These are phyloP conservation scores for Neurospora pannonica DNA, from an alignment of 495 filamentous ascomycete genomes.

Conservation along the genomic window DNA sequence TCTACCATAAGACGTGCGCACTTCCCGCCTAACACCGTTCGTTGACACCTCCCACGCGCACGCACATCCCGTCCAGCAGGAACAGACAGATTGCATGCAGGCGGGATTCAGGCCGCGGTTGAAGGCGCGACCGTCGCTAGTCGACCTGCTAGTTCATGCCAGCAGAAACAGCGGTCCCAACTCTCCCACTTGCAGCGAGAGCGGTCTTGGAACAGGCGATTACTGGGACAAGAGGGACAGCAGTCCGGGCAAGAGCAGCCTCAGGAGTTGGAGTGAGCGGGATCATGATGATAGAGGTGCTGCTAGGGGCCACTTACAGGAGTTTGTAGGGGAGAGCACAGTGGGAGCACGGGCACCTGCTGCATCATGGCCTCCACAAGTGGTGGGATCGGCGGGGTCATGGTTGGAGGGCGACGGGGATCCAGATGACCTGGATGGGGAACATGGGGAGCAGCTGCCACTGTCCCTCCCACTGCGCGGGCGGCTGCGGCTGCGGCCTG, in stretches of 20 bases:
- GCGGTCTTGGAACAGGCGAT: conserved; percentile 12
- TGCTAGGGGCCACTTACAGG: not conserved
- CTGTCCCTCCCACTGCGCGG: conserved; percentile 5
- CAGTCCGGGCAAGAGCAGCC: conserved; percentile 19
- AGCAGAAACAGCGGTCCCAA: conserved; percentile 16
- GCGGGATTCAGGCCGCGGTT: conserved; percentile 45
- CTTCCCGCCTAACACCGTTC: not conserved
- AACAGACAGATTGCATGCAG: conserved; percentile 19
- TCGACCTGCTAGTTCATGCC: conserved; percentile 55
- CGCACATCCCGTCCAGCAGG: not conserved
- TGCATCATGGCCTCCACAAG: conserved; percentile 21
- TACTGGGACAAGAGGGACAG: conserved; percentile 17
- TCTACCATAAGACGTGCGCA: not conserved
- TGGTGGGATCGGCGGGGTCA: not conserved
- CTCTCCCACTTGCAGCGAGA: not conserved
- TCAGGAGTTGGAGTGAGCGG: not conserved
- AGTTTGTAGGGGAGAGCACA: not conserved
- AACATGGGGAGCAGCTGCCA: conserved; percentile 4
- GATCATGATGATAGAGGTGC: not conserved
- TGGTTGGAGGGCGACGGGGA: not conserved
- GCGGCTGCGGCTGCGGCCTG: conserved; percentile 3
- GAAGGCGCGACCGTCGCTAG: conserved; percentile 60
- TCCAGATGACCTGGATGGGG: not conserved
- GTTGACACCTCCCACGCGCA: not conserved
- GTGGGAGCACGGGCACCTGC: too few relatives aligned